These are phyloP conservation scores for Phialophora macrospora DNA, from an alignment of 2,329 filamentous ascomycete genomes.

Conservation along the genomic window DNA sequence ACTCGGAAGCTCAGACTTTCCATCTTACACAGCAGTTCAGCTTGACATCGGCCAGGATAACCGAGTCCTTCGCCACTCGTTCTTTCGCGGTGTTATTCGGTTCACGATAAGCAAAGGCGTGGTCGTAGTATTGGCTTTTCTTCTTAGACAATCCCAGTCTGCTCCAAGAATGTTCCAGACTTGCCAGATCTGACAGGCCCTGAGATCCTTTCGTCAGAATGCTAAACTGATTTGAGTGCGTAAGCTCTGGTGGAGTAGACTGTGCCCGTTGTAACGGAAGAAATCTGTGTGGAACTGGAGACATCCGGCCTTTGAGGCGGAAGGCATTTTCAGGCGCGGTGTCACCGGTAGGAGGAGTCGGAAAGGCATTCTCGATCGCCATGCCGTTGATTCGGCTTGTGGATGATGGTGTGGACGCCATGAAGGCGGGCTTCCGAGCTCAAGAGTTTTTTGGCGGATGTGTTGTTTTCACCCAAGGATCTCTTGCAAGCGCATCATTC, in stretches of 20 bases:
- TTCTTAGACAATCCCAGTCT: conserved; percentile 40
- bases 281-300: conserved; percentile 30
- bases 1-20: neutral
- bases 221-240: conserved; percentile 32
- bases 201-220: conserved; percentile 27
- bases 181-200: conserved; percentile 33
- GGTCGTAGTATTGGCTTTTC: conserved; percentile 49
- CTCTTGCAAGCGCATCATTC: conserved; percentile 4
- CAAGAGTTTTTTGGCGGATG: neutral
- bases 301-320: conserved; percentile 29
- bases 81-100: conserved; percentile 49
- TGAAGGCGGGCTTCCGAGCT: neutral
- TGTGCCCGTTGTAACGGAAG: conserved; percentile 30
- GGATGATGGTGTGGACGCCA: conserved; percentile 31
- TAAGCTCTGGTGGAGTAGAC: conserved; percentile 37
- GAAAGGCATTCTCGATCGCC: conserved; percentile 38
- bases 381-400: conserved; percentile 32
- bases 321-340: conserved; percentile 16
- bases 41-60: conserved; percentile 67
- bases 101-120: conserved; percentile 47
- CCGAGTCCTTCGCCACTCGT: conserved; percentile 59
- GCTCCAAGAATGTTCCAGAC: conserved; percentile 36
- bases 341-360: conserved; percentile 34
- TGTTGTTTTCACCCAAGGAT: neutral
- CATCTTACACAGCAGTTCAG: conserved; percentile 66